Base-by-base conservation (phyloP, 1,284 basidiomycete genomes). In the Flammula alnicola region DNA sequence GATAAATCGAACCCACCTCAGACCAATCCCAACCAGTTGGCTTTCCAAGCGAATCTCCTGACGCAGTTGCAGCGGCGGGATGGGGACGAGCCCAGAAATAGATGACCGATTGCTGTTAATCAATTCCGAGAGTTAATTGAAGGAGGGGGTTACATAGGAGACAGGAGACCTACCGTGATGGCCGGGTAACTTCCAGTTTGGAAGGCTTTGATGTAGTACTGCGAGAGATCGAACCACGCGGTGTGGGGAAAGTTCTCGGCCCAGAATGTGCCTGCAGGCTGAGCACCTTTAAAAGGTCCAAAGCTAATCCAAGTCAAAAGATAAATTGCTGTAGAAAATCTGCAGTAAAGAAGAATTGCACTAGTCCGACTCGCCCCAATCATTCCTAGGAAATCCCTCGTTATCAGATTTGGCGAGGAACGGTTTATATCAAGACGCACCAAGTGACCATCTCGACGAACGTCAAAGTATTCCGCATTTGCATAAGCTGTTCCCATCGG, bases 41-140 rank as follows among this genome's bases (percentile, higher is more conserved):
- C 36, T 65, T 66, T 5, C 62, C 63, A 12, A 76, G 57, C 3
- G 55, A 27, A 52, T 78, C 74, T 4, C 56, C 54, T 4, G 65
- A 66, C 0, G 75, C 73, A n/a, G 54, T 59, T 1, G 80, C 81
- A 17, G 53, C 61, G 33, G 72, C 71, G 6, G 80, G 73, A 60
- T 86, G 83, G 19, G 82, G 78, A 41, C 83, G 75, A 20, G 79
- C 77, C 78, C 81, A 86, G 57, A 84, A 75, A 65, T 80, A 79
- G 52, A 87, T 77, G 29, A 72, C 69, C 62, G 87, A 84, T 58
- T 76, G 50, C 73, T 75, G 50, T 44, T 20, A 10, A 42, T 23
- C 20, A 19, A 46, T 20, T n/a, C 9, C 14, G 7, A 37, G 10
- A 47, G n/a, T 6, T 11, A 12, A n/a, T 32, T 31, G 16, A 16